Base-by-base conservation (phyloP, 371 early-diverging fungal species). In the Catenaria anguillulae region DNA sequence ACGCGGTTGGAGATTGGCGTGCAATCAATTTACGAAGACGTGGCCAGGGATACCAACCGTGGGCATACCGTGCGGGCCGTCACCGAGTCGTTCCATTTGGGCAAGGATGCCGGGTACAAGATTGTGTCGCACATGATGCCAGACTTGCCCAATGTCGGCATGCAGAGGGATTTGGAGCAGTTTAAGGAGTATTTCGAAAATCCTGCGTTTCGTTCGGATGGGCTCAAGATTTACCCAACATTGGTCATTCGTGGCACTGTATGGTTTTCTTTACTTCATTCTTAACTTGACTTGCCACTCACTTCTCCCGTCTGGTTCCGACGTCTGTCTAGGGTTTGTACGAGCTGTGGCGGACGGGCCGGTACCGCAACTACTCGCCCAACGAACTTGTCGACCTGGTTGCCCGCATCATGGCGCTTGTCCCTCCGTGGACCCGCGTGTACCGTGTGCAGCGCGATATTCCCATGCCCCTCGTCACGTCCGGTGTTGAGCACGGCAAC, bases 51-150 rank as follows among this genome's bases (percentile, higher is more conserved):
- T 70, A 99, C 99, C 4, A 99, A 99, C 69, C 77, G 92, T 62
- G 99, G 99, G 24, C 99, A 99, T 71, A 98, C 99, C 10, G 99
- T 99, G 35, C 84, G 87, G 65, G 93, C 98, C 10, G 99, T 99
- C 0, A 88, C 89, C 65, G 98, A 97, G 69, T 88, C 89, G 4
- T 99, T 99, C 75, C 93, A 93, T 43, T 75, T 99, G 62, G 87
- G 92, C 42, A 99, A 99, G 73, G 99, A 99, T 72, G 90, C 97
- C 26, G 99, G 99, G 5, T 99, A 94, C 81, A 99, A 99, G 75
- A 91, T 99, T 5, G 99, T 99, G 15, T 89, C 99, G 13, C 99
- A 99, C 67, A 99, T 99, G 99, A 99, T 99, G 99, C 99, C 99
- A 21, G 99, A 99, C 78, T 79, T 99, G 56, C 99, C 99, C 0